Conservation (phyloP, 2,329 filamentous ascomycete genomes). For the Neonectria neomacrospora region DNA sequence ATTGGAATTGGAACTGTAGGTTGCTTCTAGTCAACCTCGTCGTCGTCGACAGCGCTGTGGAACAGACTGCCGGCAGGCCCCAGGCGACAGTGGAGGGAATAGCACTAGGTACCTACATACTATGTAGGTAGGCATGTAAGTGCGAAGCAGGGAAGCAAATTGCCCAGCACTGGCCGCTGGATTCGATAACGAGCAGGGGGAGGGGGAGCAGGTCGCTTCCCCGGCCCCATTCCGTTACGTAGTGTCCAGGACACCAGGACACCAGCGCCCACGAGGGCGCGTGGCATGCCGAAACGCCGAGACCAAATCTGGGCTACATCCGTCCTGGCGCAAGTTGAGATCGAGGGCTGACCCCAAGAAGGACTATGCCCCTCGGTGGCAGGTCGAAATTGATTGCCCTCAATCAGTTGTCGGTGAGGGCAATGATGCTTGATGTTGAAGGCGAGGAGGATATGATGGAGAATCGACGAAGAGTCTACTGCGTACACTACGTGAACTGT, state of each 20-base stretch:
- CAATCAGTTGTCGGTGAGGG: constrained; percentile 26
- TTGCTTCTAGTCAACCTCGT: too few relatives aligned
- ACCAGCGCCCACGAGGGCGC: constrained; percentile 26
- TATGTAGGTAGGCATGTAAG: too few relatives aligned
- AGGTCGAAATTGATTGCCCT: constrained; percentile 19
- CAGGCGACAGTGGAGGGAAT: constrained; percentile 1
- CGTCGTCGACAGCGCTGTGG: not conserved
- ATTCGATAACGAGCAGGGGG: constrained; percentile 16
- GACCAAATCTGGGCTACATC: constrained; percentile 32
- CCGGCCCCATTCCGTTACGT: constrained; percentile 28
- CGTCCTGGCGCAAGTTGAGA: constrained; percentile 34
- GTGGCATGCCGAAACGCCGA: constrained; percentile 37
- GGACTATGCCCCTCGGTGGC: constrained; percentile 27
- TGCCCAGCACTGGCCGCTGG: constrained; percentile 5
- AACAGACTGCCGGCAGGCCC: not conserved
- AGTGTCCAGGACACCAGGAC: not conserved
- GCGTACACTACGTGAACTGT: too few relatives aligned
- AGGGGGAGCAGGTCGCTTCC: constrained; percentile 23
- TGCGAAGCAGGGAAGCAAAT: constrained; percentile 17
- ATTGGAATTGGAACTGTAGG: not conserved
- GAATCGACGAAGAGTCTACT: not conserved
- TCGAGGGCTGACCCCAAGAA: constrained; percentile 39
- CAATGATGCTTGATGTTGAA: constrained; percentile 3
- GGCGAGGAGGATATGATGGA: not conserved
- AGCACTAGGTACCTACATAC: too few relatives aligned